Conservation (phyloP, 305 asterid genomes). For the Fraxinus latifolia region DNA sequence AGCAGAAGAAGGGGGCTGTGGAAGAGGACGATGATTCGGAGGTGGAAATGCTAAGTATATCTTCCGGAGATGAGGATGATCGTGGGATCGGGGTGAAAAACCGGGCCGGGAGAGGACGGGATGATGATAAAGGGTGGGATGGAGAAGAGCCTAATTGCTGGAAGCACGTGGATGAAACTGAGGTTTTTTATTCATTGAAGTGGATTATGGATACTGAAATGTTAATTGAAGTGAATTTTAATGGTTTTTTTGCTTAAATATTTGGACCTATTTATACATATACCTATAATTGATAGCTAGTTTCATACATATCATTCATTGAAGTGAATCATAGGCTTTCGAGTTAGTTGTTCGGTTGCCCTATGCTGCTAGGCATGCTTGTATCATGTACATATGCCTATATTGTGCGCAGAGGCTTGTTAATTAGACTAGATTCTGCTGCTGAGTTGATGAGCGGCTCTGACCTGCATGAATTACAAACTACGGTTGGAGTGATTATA, state of each 20-base stretch:
- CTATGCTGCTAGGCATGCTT: background rate
- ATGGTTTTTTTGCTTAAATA: background rate
- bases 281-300: background rate
- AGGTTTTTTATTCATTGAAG: conserved; percentile 43
- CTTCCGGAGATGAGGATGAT: conserved; percentile 98
- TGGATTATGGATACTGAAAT: background rate
- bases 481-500: background rate
- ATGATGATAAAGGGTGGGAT: conserved; percentile 79
- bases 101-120: conserved; percentile 48
- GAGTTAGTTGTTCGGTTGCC: background rate
- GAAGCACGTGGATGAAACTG: conserved; percentile 93
- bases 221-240: conserved; percentile 20
- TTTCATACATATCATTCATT: background rate
- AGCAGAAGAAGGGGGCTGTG: conserved; percentile 40
- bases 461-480: background rate
- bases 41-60: conserved; percentile 92
- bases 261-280: background rate
- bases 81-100: conserved; percentile 48
- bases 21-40: conserved; percentile 96
- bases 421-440: background rate
- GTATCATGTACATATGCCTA: background rate
- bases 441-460: background rate
- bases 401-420: background rate
- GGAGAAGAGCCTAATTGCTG: conserved; percentile 90
- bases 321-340: background rate